Base-by-base conservation (phyloP, 768 basidiomycete genomes). In the Kondoa subrosea region DNA sequence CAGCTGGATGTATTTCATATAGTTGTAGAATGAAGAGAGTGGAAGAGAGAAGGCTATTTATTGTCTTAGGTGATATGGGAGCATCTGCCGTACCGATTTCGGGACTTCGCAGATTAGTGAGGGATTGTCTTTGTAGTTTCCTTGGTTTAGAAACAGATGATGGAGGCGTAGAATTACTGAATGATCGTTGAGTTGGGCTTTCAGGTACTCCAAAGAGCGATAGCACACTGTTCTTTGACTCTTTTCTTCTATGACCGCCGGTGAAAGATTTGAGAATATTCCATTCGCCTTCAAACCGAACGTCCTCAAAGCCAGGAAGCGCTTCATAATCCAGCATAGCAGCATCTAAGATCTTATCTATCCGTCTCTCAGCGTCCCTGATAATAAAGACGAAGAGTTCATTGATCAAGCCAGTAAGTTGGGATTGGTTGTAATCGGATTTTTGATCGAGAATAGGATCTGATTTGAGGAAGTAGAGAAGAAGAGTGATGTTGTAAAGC, bases 221-320 rank as follows among this genome's bases (percentile, higher is more conserved):
- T 33, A 56, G n/a, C 26, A 60, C 61, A 12, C n/a, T 64, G 67
- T n/a, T 69, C 14, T 17, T 27, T 68, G 56, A 34, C 56, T 76
- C 74, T 71, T 78, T 78, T 66, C 72, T 74, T 32, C 70, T 70
- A 16, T 75, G 71, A 3, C 73, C n/a, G n/a, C n/a, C 73, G 0
- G 77, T 77, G 17, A 81, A 73, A 25, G 76, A 76, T 57, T 77
- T 77, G 66, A 80, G 76, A 15, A 81, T 72, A 2, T 75, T 72
- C 95, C 95, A 99, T 66, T 97, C 95, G 3, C 89, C 91, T 77
- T 97, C 92, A 74, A 96, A 99, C 71, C 89, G 86, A 25, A 97
- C 80, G 32, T 83, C 82, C 64, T 88, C 88, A 66, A 90, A 85
- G 25, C 79, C 79, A 1, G 87, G 83, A n/a, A 85, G 80, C 0